These are phyloP conservation scores for Syncephalis plumigaleata DNA, from an alignment of 371 early-diverging fungal genomes.

Conservation along the genomic window DNA sequence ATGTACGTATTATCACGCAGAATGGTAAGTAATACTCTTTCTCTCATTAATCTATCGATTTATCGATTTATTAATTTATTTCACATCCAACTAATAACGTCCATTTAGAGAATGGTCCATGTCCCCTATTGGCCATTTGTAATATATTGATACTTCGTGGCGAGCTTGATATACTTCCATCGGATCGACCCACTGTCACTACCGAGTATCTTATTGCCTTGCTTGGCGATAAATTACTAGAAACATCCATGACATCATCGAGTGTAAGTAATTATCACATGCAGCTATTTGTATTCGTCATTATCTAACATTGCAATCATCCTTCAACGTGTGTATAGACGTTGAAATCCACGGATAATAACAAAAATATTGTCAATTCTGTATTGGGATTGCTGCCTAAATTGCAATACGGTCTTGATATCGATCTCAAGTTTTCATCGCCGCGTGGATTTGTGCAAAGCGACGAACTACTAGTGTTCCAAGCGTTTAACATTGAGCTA, in stretches of 20 bases:
- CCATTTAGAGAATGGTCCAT: constrained; percentile 80
- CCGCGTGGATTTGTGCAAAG: constrained; percentile 64
- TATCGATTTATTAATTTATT: constrained; percentile 1
- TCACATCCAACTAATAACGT: too few species aligned
- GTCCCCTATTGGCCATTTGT: constrained; percentile 72
- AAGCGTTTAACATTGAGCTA: constrained; percentile 54
- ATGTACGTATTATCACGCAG: constrained; percentile 58
- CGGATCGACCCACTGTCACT: constrained; percentile 32
- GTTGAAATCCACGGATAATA: too few species aligned
- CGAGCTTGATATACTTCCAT: constrained; percentile 36
- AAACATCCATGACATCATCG: constrained; percentile 7
- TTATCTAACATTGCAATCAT: too few species aligned
- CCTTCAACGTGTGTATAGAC: too few species aligned
- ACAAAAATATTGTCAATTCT: constrained; percentile 12
- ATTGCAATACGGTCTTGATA: constrained; percentile 45
- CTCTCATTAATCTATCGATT: constrained; percentile 7
- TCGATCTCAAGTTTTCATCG: constrained; percentile 64
- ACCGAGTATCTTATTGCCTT: constrained; percentile 51
- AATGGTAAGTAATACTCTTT: constrained; percentile 28
- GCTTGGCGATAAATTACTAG: constrained; percentile 52
- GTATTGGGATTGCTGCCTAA: constrained; percentile 25
- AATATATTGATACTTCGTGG: constrained; percentile 69
- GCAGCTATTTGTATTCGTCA: neutral
- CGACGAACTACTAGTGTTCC: constrained; percentile 42
- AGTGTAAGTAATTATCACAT: neutral